Percentiles rank a stretch among this genome's conserved stretches.
phyloP scores from a whole-genome alignment of 2,329 filamentous ascomycete species.

The Aspergillus niger region DNA sequence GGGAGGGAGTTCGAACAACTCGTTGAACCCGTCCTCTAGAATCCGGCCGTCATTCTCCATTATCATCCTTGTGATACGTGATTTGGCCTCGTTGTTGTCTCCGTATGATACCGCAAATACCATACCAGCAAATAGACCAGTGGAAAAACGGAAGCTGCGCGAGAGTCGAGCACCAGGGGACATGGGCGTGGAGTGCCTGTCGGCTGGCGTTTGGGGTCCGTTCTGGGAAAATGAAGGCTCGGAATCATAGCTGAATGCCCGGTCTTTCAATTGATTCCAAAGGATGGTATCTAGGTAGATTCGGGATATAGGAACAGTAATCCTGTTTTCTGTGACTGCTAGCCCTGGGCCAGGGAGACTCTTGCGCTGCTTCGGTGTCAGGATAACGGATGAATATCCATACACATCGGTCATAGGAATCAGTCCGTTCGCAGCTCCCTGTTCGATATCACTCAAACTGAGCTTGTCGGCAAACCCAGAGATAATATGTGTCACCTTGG shows the following conservation, averaged over 20 bases:
- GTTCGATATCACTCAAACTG: conserved; percentile 28
- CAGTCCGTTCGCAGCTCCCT: conserved; percentile 26
- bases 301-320: conserved; percentile 46
- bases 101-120: conserved; percentile 80
- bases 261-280: conserved; percentile 49
- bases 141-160: conserved; percentile 36
- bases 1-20: conserved; percentile 65
- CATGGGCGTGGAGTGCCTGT: conserved; percentile 42
- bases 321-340: conserved; percentile 31
- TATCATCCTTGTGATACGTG: conserved; percentile 64
- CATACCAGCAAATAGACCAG: conserved; percentile 73
- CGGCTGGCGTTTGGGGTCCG: conserved; percentile 40
- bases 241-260: conserved; percentile 36
- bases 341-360: conserved; percentile 39
- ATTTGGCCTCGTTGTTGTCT: conserved; percentile 58
- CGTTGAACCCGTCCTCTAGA: conserved; percentile 74
- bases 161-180: conserved; percentile 55
- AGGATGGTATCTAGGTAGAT: conserved; percentile 51
- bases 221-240: conserved; percentile 21
- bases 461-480: conserved; percentile 44
- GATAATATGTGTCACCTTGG: conserved; percentile 47
- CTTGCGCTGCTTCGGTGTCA: conserved; percentile 47
- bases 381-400: conserved; percentile 44
- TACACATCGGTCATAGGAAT: conserved; percentile 45
- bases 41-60: conserved; percentile 70